These are phyloP conservation scores for Drechmeria coniospora DNA, from an alignment of 2,329 filamentous ascomycete species.

Conservation along the genomic window DNA sequence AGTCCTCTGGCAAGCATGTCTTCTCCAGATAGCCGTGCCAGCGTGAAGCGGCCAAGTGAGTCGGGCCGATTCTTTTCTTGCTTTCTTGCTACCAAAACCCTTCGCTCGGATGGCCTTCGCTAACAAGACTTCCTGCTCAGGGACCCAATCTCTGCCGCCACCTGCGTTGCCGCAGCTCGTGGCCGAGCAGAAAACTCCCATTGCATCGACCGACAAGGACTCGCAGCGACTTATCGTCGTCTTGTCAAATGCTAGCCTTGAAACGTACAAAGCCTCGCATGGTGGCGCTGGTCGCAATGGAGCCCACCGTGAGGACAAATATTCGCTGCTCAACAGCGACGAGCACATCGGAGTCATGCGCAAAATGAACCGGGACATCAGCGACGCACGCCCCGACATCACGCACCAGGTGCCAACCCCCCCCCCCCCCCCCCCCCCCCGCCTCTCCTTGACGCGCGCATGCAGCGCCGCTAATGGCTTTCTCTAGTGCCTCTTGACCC, in stretches of 20 bases:
- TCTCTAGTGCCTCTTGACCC: slow-evolving; percentile 77
- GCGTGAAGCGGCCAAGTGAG: slow-evolving; percentile 29
- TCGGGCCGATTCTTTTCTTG: slow-evolving; percentile 1
- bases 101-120: too few species aligned
- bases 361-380: slow-evolving; percentile 98
- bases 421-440: too few species aligned
- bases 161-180: slow-evolving; percentile 82
- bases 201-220: slow-evolving; percentile 75
- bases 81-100: too few species aligned
- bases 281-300: slow-evolving; percentile 49
- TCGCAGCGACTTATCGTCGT: slow-evolving; percentile 87
- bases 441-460: too few species aligned
- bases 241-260: slow-evolving; percentile 88
- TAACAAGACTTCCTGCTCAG: slow-evolving; percentile 27
- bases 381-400: slow-evolving; percentile 92
- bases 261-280: slow-evolving; percentile 88
- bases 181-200: slow-evolving; percentile 79
- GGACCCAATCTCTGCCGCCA: slow-evolving; percentile 89
- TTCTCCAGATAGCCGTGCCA: slow-evolving; percentile 23
- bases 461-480: too few species aligned
- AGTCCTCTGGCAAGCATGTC: too few species aligned
- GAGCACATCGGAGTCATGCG: slow-evolving; percentile 98
- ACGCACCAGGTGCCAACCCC: slow-evolving; percentile 67
- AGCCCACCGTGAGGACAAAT: slow-evolving; percentile 74
- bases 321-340: slow-evolving; percentile 93